A percentile compares a stretch with the other conserved stretches of the same genome.
Conservation (phyloP, 768 basidiomycete species). For the Rhizopogon rudus region DNA sequence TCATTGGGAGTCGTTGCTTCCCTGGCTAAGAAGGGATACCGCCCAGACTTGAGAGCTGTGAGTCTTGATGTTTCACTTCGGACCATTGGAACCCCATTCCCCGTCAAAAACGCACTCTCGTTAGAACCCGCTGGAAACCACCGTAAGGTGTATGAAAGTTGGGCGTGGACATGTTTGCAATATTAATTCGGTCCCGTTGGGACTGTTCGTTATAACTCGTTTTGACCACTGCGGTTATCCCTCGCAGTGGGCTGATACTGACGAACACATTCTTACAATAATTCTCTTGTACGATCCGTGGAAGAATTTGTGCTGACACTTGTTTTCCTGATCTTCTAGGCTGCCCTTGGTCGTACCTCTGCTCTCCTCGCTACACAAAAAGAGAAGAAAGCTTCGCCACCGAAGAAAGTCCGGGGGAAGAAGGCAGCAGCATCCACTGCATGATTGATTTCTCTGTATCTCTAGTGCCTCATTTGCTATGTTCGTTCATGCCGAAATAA, state of each 20-base stretch:
- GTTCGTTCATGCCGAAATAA: conserved; percentile 18
- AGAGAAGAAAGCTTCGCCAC: conserved; percentile 60
- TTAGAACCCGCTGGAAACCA: conserved; percentile 87
- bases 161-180: conserved; percentile 96
- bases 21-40: conserved; percentile 62
- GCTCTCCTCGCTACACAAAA: conserved; percentile 66
- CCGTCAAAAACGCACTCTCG: conserved; percentile 58
- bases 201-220: conserved; percentile 14
- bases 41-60: conserved; percentile 74
- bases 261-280: conserved; percentile 15
- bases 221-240: conserved; percentile 13
- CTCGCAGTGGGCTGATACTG: conserved; percentile 27
- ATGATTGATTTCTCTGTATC: conserved; percentile 21
- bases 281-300: conserved; percentile 11
- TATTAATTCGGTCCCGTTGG: conserved; percentile 32
- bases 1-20: conserved; percentile 59
- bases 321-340: conserved; percentile 36
- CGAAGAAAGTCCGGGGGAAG: conserved; percentile 72
- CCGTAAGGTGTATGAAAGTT: conserved; percentile 66
- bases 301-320: conserved; percentile 44
- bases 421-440: conserved; percentile 31
- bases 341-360: conserved; percentile 71
- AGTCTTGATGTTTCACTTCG: conserved; percentile 28
- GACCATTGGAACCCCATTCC: neutral
- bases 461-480: conserved; percentile 15